Evolutionary conservation across 306 rosid genomes (phyloP), one percentile per base, ranked within the genome.

Genomic region (Begonia masoniana): DNA sequence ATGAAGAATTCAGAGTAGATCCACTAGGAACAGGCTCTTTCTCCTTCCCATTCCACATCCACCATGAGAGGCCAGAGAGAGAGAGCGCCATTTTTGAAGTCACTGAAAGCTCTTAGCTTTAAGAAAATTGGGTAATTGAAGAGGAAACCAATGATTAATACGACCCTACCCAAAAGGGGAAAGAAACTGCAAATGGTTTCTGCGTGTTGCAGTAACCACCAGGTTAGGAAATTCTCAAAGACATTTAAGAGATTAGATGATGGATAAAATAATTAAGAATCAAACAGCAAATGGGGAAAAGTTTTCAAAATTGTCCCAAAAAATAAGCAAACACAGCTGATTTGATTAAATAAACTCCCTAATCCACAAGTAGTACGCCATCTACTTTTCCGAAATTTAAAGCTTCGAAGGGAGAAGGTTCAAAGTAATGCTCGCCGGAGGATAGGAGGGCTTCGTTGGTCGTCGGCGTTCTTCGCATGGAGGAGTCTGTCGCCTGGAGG

Each of bases 41-140:
- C 57, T 85, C 95, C 56, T 82, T 89, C 68, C 85, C 74, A 64
- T 86, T 73, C 82, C 85, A 76, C 58, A 79, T 72, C 78, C 91
- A 77, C 75, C 81, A 62, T 4, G 97, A 73, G 36, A 89, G 59
- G 61, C 85, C 85, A 51, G 82, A 62, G 41, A 89, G 72, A 58
- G 94, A 82, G 60, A 85, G 77, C 12, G 85, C 85, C 97, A 89
- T 89, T 51, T 47, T 16, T 47, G 61, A 54, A 15, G 19, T 41
- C 54, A 56, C 39, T 56, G 39, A 61, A 70, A 47, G 31, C 39
- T 59, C 61, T 15, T 6, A 54, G 49, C 62, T 69, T 69, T 17
- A 51, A 64, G 55, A 55, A 59, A 64, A 66, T 51, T 47, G 62
- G 24, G 24, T 21, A 21, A 21, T 21, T 21, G 24, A 21, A 42